Conservation (phyloP, 306 rosid genomes). For the Vigna angularis region DNA sequence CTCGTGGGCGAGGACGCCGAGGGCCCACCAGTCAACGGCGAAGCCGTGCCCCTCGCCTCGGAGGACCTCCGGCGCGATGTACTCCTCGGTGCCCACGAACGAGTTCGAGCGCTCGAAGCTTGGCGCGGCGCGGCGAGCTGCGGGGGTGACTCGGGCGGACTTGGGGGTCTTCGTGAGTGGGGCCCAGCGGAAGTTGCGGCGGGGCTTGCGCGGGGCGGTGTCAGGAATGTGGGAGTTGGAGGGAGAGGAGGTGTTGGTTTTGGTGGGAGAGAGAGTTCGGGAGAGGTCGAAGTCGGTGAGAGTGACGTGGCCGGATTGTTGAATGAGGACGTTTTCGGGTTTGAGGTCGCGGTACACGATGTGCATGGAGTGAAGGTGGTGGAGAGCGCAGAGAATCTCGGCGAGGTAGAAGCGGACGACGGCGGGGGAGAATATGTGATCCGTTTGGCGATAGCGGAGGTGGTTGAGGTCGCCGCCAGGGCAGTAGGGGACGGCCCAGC, state of each 20-base stretch:
- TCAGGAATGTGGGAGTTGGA: neutral
- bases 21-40: conserved; percentile 97
- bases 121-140: conserved; percentile 55
- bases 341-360: conserved; percentile 92
- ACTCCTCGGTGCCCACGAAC: conserved; percentile 94
- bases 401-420: conserved; percentile 85
- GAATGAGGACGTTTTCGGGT: conserved; percentile 91
- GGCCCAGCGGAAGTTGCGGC: conserved; percentile 60
- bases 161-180: conserved; percentile 56
- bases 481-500: conserved; percentile 90
- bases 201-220: conserved; percentile 36
- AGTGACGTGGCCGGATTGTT: conserved; percentile 90
- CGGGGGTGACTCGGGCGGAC: conserved; percentile 83
- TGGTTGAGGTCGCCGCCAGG: conserved; percentile 92
- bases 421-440: conserved; percentile 75
- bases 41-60: conserved; percentile 95
- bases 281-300: conserved; percentile 98
- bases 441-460: conserved; percentile 83
- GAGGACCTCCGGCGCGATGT: conserved; percentile 89
- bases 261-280: conserved; percentile 57
- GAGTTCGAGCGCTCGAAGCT: conserved; percentile 87
- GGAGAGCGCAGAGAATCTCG: conserved; percentile 85
- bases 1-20: conserved; percentile 81
- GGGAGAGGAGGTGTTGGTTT: conserved; percentile 9
- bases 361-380: conserved; percentile 72